Percentiles rank a stretch among this genome's conserved stretches.
phyloP scores from a whole-genome alignment of 176 grass and related monocot genomes.

The Otatea glauca region DNA sequence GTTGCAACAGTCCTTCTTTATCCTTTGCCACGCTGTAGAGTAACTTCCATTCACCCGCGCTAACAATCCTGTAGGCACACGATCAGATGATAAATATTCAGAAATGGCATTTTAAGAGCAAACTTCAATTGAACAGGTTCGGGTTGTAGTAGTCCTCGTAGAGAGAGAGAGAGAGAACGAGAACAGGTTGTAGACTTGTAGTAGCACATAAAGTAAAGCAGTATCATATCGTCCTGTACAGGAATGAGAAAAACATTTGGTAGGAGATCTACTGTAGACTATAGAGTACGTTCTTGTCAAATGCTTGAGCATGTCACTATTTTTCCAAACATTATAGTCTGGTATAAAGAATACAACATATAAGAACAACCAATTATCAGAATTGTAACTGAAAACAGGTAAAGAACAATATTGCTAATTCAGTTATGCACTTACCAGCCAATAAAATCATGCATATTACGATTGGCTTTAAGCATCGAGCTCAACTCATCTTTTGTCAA shows the following conservation, averaged over 20 bases:
- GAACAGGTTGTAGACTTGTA: background rate
- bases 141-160: too few species aligned
- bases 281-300: background rate
- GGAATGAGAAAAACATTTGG: background rate
- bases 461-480: constrained; percentile 62
- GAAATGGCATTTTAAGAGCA: background rate
- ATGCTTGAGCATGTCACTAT: background rate
- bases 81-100: background rate
- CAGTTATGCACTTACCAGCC: constrained; percentile 48
- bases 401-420: background rate
- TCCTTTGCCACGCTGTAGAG: constrained; percentile 63
- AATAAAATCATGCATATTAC: constrained; percentile 50
- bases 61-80: constrained; percentile 1
- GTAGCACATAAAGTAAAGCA: background rate
- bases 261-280: background rate
- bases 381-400: background rate
- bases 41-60: constrained; percentile 49
- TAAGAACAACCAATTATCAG: background rate
- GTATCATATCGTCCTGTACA: background rate
- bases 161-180: too few species aligned
- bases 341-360: background rate
- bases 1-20: constrained; percentile 48
- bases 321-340: too few species aligned
- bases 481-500: constrained; percentile 49
- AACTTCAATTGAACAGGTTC: background rate